Conservation (phyloP, 179 eudicot genomes). For the Spinacia oleracea region DNA sequence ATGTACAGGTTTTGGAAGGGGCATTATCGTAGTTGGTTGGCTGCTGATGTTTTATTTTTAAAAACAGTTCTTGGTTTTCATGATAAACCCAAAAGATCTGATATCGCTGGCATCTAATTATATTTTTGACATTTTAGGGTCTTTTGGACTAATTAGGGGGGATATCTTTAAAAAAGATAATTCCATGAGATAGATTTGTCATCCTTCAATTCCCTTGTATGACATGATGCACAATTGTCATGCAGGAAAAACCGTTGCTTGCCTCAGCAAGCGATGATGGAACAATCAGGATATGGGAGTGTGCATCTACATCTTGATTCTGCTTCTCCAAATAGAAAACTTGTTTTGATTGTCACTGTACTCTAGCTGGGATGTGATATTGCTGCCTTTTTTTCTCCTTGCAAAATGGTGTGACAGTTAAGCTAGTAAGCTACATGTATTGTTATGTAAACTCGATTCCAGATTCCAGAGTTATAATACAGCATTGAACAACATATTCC, state of each 20-base stretch:
- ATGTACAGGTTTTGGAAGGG: background rate
- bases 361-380: background rate
- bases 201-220: background rate
- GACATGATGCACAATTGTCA: background rate
- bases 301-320: constrained; percentile 25
- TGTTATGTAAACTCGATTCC: background rate
- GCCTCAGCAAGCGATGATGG: constrained; percentile 69
- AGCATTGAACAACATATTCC: background rate
- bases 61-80: background rate
- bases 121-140: background rate
- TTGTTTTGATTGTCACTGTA: background rate
- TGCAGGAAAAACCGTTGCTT: constrained; percentile 46
- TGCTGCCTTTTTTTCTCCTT: background rate
- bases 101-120: background rate
- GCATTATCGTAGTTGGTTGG: background rate
- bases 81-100: background rate
- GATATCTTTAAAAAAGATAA: background rate
- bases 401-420: background rate
- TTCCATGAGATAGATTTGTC: background rate
- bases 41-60: background rate
- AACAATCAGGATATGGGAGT: constrained; percentile 56
- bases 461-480: background rate
- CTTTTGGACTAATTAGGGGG: background rate
- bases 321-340: background rate
- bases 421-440: constrained; percentile 4